A percentile compares a stretch with the other conserved stretches of the same genome.
These are phyloP conservation scores for Rhynchosporium graminicola DNA, from an alignment of 2,329 filamentous ascomycete genomes.

Conservation along the genomic window DNA sequence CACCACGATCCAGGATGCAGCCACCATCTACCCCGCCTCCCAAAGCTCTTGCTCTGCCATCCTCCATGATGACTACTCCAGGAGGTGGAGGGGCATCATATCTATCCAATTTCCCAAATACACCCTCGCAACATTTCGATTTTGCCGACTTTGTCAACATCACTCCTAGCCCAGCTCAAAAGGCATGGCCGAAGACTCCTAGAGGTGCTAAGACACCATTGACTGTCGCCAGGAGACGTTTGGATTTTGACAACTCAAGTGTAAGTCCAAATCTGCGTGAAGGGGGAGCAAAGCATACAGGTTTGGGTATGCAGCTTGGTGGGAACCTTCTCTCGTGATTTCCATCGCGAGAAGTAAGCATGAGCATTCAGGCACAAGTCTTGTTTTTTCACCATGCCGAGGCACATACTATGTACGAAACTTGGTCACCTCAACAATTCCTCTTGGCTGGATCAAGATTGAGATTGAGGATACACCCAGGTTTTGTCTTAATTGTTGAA, in stretches of 20 bases:
- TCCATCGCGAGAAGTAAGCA: background rate
- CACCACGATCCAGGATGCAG: constrained; percentile 58
- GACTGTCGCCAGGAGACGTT: constrained; percentile 33
- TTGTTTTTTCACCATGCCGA: background rate
- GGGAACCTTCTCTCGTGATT: constrained; percentile 59
- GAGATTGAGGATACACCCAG: background rate
- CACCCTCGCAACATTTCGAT: constrained; percentile 83
- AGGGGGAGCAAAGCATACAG: constrained; percentile 46
- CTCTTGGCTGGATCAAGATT: constrained; percentile 7
- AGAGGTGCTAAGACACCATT: constrained; percentile 36
- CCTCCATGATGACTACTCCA: constrained; percentile 87
- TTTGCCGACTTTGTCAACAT: constrained; percentile 98
- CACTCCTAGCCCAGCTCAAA: constrained; percentile 91
- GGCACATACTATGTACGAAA: background rate
- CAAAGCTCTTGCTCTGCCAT: constrained; percentile 70
- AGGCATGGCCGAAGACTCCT: constrained; percentile 59
- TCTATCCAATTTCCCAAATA: constrained; percentile 73
- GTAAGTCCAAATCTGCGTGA: constrained; percentile 28
- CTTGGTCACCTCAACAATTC: background rate
- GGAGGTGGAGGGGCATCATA: constrained; percentile 64
- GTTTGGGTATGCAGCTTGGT: constrained; percentile 65
- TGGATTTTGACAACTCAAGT: constrained; percentile 38
- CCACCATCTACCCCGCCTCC: constrained; percentile 77
- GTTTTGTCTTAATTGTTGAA: constrained; percentile 5
- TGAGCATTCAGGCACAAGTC: background rate